Evolutionary conservation across 345 rosid genomes (phyloP), one percentile per base, ranked within the genome.

Genomic region (Eucalyptus regnans): DNA sequence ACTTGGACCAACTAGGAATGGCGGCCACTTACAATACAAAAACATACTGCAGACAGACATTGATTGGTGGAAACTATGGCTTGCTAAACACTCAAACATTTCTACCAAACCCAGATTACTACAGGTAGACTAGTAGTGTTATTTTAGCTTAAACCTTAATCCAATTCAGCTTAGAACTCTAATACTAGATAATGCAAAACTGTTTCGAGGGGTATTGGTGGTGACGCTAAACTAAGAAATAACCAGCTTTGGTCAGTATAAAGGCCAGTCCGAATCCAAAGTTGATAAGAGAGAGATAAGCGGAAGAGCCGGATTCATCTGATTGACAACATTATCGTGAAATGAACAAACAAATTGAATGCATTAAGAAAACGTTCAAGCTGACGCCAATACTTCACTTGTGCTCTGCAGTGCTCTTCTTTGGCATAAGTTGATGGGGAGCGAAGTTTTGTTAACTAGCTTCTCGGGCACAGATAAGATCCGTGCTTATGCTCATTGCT

Each of bases 1-100:
- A 94, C 89, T 68, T 94, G 87, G 96, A 95, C 80, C 97, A 95
- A 92, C 93, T 94, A 7, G 97, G 96, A 41, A 94, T 93, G 94
- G 93, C 96, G 31, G 60, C 96, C 23, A 86, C 90, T 43, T 92
- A 92, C 50, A 89, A 91, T 48, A 92, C 94, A 48, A 95, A 93
- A 91, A 93, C 94, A 64, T 95, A 92, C 51, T 93, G 96, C 27
- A 92, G 95, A 66, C 97, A 93, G 62, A 58, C 95, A 52, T 85
- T 95, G 89, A 90, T 94, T 11, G 95, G 97, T 15, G 96, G 97
- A 83, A 93, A 93, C 86, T 94, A 94, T 17, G 96, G 97, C 41
- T 88, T 93, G 20, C 95, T 95, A 48, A 80, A 93, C 89, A 92
- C 94, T 8, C 33, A 14, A 27, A 93, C 94, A 3, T 94, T 90